Percentiles rank a stretch among this genome's conserved stretches.
phyloP scores from a whole-genome alignment of 768 basidiomycete species.

The Boletus vermiculosoides region DNA sequence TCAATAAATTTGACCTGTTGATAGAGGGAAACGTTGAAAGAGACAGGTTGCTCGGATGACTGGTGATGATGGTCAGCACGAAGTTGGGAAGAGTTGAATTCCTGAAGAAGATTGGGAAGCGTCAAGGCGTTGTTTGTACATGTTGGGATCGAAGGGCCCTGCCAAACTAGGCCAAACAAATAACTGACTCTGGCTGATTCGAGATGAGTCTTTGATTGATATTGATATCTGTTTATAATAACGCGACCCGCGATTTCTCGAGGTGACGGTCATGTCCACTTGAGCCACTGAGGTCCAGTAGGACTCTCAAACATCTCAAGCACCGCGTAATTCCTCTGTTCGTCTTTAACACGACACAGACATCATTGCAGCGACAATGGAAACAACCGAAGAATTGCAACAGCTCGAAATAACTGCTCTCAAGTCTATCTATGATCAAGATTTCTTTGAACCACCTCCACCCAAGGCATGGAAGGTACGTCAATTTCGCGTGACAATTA shows the following conservation, averaged over 20 bases:
- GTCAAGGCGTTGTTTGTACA: constrained; percentile 21
- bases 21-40: too few species aligned
- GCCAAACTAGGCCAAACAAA: constrained; percentile 20
- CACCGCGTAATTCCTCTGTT: constrained; percentile 35
- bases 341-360: constrained; percentile 14
- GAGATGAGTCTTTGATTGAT: background rate
- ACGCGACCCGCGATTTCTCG: constrained; percentile 2
- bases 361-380: constrained; percentile 47
- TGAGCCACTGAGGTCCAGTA: constrained; percentile 71
- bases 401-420: constrained; percentile 74
- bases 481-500: constrained; percentile 8
- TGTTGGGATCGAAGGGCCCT: constrained; percentile 16
- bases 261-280: constrained; percentile 54
- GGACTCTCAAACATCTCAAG: constrained; percentile 63
- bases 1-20: too few species aligned
- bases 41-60: too few species aligned
- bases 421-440: constrained; percentile 76
- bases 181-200: constrained; percentile 14
- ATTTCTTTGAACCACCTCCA: constrained; percentile 71
- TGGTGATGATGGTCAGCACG: too few species aligned
- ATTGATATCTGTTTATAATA: constrained; percentile 9
- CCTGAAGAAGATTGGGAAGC: too few species aligned
- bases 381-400: constrained; percentile 67
- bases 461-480: constrained; percentile 82
- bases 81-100: too few species aligned